Conservation (phyloP, 2,329 filamentous ascomycete genomes). For the Phialemonium atrogriseum region DNA sequence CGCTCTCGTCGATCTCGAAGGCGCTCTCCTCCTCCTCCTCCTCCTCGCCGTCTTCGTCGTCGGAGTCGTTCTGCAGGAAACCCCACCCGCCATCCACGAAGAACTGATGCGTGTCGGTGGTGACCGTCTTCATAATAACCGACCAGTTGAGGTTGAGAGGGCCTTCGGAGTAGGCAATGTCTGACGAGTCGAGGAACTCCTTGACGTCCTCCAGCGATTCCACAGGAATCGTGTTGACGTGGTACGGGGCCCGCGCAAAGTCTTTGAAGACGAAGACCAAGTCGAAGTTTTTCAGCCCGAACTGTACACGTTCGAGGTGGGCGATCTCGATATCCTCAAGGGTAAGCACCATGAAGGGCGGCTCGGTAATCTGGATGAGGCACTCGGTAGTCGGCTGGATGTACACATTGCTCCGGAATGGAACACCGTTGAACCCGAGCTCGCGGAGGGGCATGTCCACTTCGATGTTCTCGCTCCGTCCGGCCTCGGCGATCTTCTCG, state of each 20-base stretch:
- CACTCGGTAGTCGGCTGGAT: slow-evolving; percentile 96
- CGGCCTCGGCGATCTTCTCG: slow-evolving; percentile 95
- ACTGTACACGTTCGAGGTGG: slow-evolving; percentile 90
- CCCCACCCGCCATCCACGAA: slow-evolving; percentile 93
- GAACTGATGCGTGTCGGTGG: slow-evolving; percentile 87
- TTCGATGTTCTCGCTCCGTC: slow-evolving; percentile 80
- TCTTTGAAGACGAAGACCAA: slow-evolving; percentile 98
- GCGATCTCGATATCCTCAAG: slow-evolving; percentile 94
- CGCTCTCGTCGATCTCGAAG: slow-evolving; percentile 83
- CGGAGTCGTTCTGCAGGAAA: slow-evolving; percentile 81
- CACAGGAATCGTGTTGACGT: slow-evolving; percentile 97
- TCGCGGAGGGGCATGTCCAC: slow-evolving; percentile 97
- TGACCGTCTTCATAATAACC: slow-evolving; percentile 99
- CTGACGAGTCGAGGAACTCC: slow-evolving; percentile 93
- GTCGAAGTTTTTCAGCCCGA: slow-evolving; percentile 98
- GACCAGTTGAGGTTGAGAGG: slow-evolving; percentile 98
- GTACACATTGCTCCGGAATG: slow-evolving; percentile 89
- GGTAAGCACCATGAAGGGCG: slow-evolving; percentile 92
- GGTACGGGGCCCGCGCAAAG: slow-evolving; percentile 79
- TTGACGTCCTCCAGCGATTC: slow-evolving; percentile 93
- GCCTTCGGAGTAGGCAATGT: slow-evolving; percentile 90
- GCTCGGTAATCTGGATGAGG: slow-evolving; percentile 91
- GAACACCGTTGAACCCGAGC: slow-evolving; percentile 93
- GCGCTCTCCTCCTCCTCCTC: slow-evolving; percentile 85
- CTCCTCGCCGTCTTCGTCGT: slow-evolving; percentile 69